A percentile compares a stretch with the other conserved stretches of the same genome.
These are phyloP conservation scores for Prunus fruticosa DNA, from an alignment of 306 rosid genomes.

Conservation along the genomic window DNA sequence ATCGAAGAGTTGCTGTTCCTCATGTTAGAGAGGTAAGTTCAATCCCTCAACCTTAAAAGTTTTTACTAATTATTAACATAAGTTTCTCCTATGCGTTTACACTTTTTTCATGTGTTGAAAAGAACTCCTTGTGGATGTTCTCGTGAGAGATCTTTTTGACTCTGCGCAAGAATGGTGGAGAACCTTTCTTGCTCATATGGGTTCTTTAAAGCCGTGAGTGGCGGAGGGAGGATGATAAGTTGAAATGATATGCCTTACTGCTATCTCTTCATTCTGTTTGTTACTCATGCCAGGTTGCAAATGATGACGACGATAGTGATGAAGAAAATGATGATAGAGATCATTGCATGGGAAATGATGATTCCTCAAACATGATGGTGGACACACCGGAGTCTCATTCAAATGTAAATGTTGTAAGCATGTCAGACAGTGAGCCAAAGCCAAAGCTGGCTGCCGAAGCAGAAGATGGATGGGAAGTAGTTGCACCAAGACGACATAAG, in stretches of 20 bases:
- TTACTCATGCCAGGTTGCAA: conserved; percentile 24
- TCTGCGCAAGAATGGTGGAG: not conserved
- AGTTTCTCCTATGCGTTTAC: too few species aligned
- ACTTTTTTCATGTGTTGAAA: too few species aligned
- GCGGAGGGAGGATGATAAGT: not conserved
- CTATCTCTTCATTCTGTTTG: not conserved
- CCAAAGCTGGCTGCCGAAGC: conserved; percentile 31
- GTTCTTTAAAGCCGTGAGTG: not conserved
- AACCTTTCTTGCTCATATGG: not conserved
- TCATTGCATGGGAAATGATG: conserved; percentile 6
- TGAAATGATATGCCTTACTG: not conserved
- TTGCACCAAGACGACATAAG: conserved; percentile 39
- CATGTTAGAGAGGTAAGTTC: conserved; percentile 50
- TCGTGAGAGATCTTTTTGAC: not conserved
- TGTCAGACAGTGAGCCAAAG: conserved; percentile 17
- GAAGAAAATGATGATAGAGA: conserved; percentile 1
- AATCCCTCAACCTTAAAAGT: not conserved
- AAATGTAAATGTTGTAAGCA: conserved; percentile 15
- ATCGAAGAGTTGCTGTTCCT: conserved; percentile 33
- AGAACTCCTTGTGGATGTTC: not conserved
- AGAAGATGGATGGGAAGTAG: conserved; percentile 62
- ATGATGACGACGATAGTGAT: not conserved
- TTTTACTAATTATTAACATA: too few species aligned
- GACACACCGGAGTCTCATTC: conserved; percentile 27
- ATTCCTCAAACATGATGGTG: conserved; percentile 33